Percentiles rank a stretch among this genome's conserved stretches.
Conservation (phyloP, 1,284 basidiomycete genomes). For the Hemileia vastatrix region DNA sequence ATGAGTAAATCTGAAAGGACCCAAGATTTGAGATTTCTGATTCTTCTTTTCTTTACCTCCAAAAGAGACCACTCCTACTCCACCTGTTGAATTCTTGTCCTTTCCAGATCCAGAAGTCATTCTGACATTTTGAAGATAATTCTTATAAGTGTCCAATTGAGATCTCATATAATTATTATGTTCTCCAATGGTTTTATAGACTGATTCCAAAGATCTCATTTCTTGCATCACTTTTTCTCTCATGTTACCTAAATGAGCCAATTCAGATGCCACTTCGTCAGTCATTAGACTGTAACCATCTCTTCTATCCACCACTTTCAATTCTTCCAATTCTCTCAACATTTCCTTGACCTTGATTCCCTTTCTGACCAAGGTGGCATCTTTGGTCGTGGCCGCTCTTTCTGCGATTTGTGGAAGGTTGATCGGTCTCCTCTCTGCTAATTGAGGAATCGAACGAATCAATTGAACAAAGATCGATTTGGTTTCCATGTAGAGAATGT, state of each 20-base stretch:
- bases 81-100: slow-evolving; percentile 32
- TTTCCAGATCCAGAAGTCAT: slow-evolving; percentile 36
- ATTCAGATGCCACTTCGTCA: slow-evolving; percentile 38
- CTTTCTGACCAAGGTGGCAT: slow-evolving; percentile 35
- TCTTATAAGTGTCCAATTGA: slow-evolving; percentile 43
- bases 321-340: slow-evolving; percentile 42
- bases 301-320: slow-evolving; percentile 37
- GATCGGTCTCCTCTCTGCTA: slow-evolving; percentile 34
- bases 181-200: slow-evolving; percentile 39
- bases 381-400: slow-evolving; percentile 35
- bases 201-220: slow-evolving; percentile 34
- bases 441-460: slow-evolving; percentile 34
- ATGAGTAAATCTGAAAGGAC: slow-evolving; percentile 39
- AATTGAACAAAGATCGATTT: slow-evolving; percentile 43
- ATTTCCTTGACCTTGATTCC: slow-evolving; percentile 41
- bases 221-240: slow-evolving; percentile 40
- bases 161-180: slow-evolving; percentile 41
- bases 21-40: slow-evolving; percentile 32
- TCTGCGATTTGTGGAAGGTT: slow-evolving; percentile 36
- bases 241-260: slow-evolving; percentile 39
- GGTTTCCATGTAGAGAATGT: slow-evolving; percentile 43
- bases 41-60: slow-evolving; percentile 39
- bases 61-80: slow-evolving; percentile 36
- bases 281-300: slow-evolving; percentile 39
- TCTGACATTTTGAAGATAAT: slow-evolving; percentile 41